Percentiles rank a stretch among this genome's conserved stretches.
These are phyloP conservation scores for Cladophialophora bantiana DNA, from an alignment of 2,329 filamentous ascomycete species.

Conservation along the genomic window DNA sequence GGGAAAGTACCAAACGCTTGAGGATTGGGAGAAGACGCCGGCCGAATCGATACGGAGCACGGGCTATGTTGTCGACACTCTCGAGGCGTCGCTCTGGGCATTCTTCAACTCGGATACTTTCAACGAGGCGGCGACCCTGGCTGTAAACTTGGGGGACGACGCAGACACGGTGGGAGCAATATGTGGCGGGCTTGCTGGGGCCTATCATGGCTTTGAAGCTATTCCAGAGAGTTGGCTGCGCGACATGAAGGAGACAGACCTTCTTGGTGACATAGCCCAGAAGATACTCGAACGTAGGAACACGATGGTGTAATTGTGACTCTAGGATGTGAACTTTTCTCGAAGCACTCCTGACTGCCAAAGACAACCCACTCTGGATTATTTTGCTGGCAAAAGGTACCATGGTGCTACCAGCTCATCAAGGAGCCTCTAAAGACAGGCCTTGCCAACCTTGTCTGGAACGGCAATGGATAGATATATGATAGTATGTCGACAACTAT, in stretches of 20 bases:
- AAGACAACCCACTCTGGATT: conserved; percentile 45
- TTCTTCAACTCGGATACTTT: conserved; percentile 51
- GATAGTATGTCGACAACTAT: conserved; percentile 41
- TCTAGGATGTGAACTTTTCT: conserved; percentile 41
- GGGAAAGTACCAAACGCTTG: conserved; percentile 32
- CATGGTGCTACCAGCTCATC: conserved; percentile 10
- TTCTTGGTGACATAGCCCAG: conserved; percentile 32
- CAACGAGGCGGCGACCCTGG: conserved; percentile 48
- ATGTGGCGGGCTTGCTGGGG: conserved; percentile 53
- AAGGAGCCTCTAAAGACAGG: conserved; percentile 37
- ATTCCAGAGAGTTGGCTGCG: conserved; percentile 42
- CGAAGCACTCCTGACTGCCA: conserved; percentile 39
- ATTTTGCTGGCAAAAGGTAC: conserved; percentile 37
- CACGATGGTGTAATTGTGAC: conserved; percentile 35
- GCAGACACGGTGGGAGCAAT: conserved; percentile 55
- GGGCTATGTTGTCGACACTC: conserved; percentile 53
- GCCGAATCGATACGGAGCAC: conserved; percentile 45
- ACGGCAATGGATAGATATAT: conserved; percentile 26
- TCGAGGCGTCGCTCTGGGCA: conserved; percentile 53
- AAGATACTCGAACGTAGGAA: conserved; percentile 19
- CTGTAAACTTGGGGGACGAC: conserved; percentile 54
- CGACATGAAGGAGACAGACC: conserved; percentile 34
- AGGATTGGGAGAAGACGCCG: conserved; percentile 42
- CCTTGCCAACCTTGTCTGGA: conserved; percentile 41
- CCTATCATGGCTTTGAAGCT: conserved; percentile 49